Base-by-base conservation (phyloP, 108 stramenopile genomes). In the Skeletonema menzelii region DNA sequence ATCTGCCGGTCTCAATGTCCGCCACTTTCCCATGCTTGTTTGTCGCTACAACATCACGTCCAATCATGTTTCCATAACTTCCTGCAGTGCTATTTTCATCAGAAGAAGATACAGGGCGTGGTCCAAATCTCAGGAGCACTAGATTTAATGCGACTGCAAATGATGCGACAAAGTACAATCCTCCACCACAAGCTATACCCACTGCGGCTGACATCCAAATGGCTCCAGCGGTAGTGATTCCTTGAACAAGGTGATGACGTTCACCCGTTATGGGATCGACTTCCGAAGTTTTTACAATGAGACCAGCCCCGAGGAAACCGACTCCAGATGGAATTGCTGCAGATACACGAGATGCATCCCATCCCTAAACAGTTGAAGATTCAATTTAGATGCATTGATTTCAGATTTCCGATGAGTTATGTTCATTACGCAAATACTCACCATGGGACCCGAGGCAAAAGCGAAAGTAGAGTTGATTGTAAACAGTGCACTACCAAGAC, bases 401-500 rank as follows among this genome's bases (percentile, higher is more conserved):
- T 42, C n/a, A 15, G n/a, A 42, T 42, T n/a, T 4, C 15, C 40
- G 0, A 49, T 22, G 6, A 24, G 22, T 22, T 6, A 53, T n/a
- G n/a, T n/a, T n/a, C n/a, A 53, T 53, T 24, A 22, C 19, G 17
- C 46, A 47, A 47, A 1, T 19, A 8, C 59, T 66, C 53, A 70
- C 74, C 91, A 91, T 91, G 0, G 95, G 94, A 19, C 95, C 93
- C 35, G 76, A 70, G 22, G 86, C 64, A 77, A 98, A 97, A 11
- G 88, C 95, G 80, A 86, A 89, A 17, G 88, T 69, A 5, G 85
- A 88, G 58, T 86, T 85, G 57, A 97, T 90, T 20, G 94, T 96
- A 73, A 97, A 98, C 26, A 96, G 65, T 56, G 91, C 90, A 22
- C 86, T 83, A 26, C 95, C 97, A 22, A 98, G 71, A 8, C 88